A percentile compares a stretch with the other conserved stretches of the same genome.
Evolutionary conservation across 306 rosid species (phyloP).

Genomic region (Carpinus fangiana): DNA sequence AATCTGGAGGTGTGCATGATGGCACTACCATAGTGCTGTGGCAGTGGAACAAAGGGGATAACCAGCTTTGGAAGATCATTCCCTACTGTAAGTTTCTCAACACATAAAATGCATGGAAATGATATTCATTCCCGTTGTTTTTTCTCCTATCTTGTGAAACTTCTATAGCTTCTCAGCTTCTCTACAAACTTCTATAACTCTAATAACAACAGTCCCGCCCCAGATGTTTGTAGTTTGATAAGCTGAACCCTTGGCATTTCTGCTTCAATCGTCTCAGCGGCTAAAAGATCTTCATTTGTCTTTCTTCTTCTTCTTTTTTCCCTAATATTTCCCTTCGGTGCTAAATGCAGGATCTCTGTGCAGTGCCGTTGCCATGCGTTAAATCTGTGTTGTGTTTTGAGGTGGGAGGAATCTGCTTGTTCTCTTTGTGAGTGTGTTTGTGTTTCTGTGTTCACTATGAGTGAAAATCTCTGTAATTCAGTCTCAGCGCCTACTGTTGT

Average conservation of each 20-base stretch:
- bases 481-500: background rate
- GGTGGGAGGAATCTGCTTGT: background rate
- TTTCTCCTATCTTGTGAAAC: background rate
- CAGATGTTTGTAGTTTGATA: slow-evolving; percentile 3
- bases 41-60: slow-evolving; percentile 79
- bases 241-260: background rate
- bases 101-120: background rate
- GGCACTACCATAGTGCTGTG: slow-evolving; percentile 76
- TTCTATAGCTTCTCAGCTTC: background rate
- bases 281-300: background rate
- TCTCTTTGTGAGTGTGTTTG: background rate
- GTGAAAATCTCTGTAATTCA: background rate
- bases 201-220: slow-evolving; percentile 1
- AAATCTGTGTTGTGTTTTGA: background rate
- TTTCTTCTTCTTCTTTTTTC: background rate
- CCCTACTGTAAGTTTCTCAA: slow-evolving; percentile 62
- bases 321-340: background rate
- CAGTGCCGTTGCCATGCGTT: background rate
- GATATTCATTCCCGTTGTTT: background rate
- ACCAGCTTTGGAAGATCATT: slow-evolving; percentile 75
- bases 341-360: background rate
- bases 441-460: background rate
- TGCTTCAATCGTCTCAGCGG: background rate
- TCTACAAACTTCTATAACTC: background rate
- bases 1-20: slow-evolving; percentile 82